Evolutionary conservation across 2,329 filamentous ascomycete genomes (phyloP), one percentile per base, ranked within the genome.

Genomic region (Talaromyces albobiverticillius): DNA sequence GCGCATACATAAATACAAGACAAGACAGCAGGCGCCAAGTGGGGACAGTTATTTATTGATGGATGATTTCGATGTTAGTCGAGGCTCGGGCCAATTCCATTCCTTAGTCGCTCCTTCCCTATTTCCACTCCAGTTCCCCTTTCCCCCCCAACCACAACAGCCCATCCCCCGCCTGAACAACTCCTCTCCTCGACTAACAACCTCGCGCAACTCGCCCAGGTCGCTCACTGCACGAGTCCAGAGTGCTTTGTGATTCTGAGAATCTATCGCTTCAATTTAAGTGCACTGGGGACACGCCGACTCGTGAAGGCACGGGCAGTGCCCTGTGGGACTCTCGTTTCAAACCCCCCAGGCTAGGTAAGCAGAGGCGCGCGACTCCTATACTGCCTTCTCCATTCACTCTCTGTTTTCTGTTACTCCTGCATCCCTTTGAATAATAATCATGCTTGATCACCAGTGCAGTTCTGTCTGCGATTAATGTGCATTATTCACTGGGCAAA

Each of bases 271-370:
- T 34, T 32, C 47, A 14, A 26, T n/a, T 46, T 51, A 55, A 23
- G 46, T 54, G 56, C 38, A 25, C 38, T 47, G 26, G 46, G 56
- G 60, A 60, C 61, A 38, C 50, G n/a, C 31, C 50, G 26, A 20
- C 42, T 46, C 20, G 25, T 9, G 25, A 45, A 32, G 45, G 50
- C 41, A 46, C 50, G 50, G 50, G 50, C 50, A 18, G 50, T 46
- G 50, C 50, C 50, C 50, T 52, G 50, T 52, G 50, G 50, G 45
- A 52, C 50, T 52, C 32, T 31, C 41, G 31, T 52, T 46, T 52
- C 50, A 52, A 29, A 52, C 42, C 40, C 38, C 36, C 49, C 41
- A 51, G 48, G 48, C 48, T 42, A 51, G 48, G 48, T 51, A 51
- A 31, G 48, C 36, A 41, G 26, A 41, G 25, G 20, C 25, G 16